Evolutionary conservation across 78 protist species (phyloP).

Genomic region (Dictyostelium brefeldianum): DNA sequence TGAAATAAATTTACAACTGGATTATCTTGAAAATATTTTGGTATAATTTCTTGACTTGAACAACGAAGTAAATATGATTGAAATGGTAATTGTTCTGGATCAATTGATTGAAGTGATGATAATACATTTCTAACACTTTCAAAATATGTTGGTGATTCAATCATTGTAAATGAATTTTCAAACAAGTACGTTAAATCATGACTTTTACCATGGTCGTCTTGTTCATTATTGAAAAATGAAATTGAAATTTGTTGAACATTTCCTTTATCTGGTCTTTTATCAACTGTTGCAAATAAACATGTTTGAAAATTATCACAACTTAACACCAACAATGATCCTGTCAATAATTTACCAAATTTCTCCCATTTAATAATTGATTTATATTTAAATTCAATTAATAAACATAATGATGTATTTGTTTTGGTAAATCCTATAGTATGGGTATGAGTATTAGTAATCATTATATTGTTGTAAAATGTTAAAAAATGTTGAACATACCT

Average conservation of each 20-base stretch:
- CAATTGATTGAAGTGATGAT: conserved; percentile 44
- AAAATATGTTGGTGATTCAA: conserved; percentile 70
- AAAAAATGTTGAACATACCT: no score
- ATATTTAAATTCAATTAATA: conserved; percentile 27
- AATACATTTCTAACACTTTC: conserved; percentile 50
- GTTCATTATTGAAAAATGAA: conserved; percentile 5
- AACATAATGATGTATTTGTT: conserved; percentile 18
- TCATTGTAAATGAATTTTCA: conserved; percentile 15
- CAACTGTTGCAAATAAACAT: conserved; percentile 12
- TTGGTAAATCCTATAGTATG: conserved; percentile 20
- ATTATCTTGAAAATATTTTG: conserved; percentile 7
- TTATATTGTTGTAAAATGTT: no score
- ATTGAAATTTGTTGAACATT: not conserved
- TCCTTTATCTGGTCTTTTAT: conserved; percentile 60
- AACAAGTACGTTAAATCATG: not conserved
- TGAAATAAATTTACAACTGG: conserved; percentile 4
- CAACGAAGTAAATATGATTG: conserved; percentile 27
- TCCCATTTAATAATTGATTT: conserved; percentile 27
- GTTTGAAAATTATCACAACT: conserved; percentile 30
- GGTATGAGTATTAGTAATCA: no score
- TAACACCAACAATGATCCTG: conserved; percentile 60
- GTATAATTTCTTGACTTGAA: not conserved
- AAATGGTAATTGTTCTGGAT: conserved; percentile 60
- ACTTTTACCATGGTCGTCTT: not conserved
- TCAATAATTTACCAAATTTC: conserved; percentile 26